These are phyloP conservation scores for Chaetomium fimeti DNA, from an alignment of 495 filamentous ascomycete species.

Conservation along the genomic window DNA sequence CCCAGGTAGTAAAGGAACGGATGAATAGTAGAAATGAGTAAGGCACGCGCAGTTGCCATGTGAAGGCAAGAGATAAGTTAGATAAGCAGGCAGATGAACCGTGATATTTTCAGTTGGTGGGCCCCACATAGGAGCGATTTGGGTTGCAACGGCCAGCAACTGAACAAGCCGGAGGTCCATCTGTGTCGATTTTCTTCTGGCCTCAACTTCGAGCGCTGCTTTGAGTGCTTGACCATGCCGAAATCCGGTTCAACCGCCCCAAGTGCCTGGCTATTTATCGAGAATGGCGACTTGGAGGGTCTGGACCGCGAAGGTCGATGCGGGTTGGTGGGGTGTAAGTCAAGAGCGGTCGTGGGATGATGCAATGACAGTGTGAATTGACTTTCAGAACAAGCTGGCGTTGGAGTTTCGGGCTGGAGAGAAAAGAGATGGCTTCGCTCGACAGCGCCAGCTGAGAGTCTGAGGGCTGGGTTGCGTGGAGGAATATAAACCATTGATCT, in stretches of 20 bases:
- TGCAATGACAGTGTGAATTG: slow-evolving; percentile 24
- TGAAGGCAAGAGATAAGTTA: not conserved
- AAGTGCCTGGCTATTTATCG: not conserved
- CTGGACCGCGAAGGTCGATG: slow-evolving; percentile 11
- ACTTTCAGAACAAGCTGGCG: not conserved
- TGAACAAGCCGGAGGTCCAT: not conserved
- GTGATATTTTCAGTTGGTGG: slow-evolving; percentile 8
- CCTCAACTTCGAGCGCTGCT: not conserved
- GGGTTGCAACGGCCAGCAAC: not conserved
- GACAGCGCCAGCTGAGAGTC: too few relatives aligned
- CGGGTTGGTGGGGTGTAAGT: slow-evolving; percentile 14
- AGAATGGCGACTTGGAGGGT: not conserved
- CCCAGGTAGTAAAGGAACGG: not conserved
- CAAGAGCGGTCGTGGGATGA: not conserved
- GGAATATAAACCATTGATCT: too few relatives aligned
- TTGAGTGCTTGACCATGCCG: not conserved
- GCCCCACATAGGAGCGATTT: not conserved
- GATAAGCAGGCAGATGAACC: slow-evolving; percentile 1
- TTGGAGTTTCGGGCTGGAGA: not conserved
- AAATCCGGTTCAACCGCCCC: not conserved
- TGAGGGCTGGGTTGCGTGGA: too few relatives aligned
- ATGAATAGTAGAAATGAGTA: not conserved
- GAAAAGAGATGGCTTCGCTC: too few relatives aligned
- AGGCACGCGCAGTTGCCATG: not conserved
- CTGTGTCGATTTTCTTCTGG: not conserved